Evolutionary conservation across 495 filamentous ascomycete genomes (phyloP).

Genomic region (Darksidea phi): DNA sequence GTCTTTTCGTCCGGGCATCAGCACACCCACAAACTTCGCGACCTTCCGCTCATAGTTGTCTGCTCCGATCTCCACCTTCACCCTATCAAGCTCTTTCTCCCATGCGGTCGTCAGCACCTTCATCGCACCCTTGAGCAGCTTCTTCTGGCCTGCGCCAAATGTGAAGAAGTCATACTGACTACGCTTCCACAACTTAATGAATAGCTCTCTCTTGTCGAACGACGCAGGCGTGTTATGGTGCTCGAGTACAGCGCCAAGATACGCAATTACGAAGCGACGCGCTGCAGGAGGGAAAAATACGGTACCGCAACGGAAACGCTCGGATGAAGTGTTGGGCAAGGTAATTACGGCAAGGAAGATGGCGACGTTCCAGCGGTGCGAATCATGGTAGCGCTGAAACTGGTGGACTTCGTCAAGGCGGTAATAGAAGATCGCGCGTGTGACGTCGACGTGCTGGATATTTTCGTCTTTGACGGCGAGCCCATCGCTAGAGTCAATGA

Average conservation of each 20-base stretch:
- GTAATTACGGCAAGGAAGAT: conserved; percentile 10
- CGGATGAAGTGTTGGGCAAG: neutral
- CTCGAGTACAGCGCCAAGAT: conserved; percentile 6
- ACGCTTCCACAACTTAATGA: conserved; percentile 6
- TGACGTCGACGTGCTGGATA: neutral
- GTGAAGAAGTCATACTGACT: conserved; percentile 1
- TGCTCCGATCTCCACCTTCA: neutral
- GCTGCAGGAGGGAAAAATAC: neutral
- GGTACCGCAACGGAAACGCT: neutral
- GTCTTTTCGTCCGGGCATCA: conserved; percentile 9
- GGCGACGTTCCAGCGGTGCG: conserved; percentile 5
- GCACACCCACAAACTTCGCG: conserved; percentile 1
- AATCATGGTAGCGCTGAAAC: conserved; percentile 17
- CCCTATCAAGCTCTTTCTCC: neutral
- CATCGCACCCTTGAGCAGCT: neutral
- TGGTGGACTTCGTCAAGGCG: conserved; percentile 5
- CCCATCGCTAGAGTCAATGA: neutral
- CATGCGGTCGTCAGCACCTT: neutral
- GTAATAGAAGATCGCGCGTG: conserved; percentile 21
- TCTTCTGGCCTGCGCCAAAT: neutral
- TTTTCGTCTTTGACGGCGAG: conserved; percentile 1
- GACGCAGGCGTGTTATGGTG: neutral
- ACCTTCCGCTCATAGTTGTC: neutral
- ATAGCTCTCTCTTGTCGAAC: neutral
- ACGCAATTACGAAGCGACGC: neutral